Percentiles rank a stretch among this genome's conserved stretches.
Conservation (phyloP, 1,284 basidiomycete genomes). For the Moesziomyces sp. region DNA sequence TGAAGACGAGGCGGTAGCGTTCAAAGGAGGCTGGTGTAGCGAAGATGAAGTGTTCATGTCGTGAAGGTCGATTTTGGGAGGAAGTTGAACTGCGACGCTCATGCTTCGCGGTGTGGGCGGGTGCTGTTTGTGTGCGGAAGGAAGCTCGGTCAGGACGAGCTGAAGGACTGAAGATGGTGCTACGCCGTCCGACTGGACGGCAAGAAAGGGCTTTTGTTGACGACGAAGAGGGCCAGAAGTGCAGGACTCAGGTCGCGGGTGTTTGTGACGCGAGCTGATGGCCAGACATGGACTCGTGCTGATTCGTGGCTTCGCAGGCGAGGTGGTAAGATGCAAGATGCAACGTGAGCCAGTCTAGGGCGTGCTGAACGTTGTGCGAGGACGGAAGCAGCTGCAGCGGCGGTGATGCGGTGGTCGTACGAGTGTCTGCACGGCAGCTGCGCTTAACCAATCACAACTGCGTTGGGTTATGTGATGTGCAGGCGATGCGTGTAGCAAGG, state of each 20-base stretch:
- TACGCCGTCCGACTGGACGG: not conserved
- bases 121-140: not conserved
- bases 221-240: not conserved
- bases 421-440: not conserved
- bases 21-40: conserved; percentile 11
- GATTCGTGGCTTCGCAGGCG: not conserved
- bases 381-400: not conserved
- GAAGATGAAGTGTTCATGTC: conserved; percentile 25
- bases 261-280: not conserved
- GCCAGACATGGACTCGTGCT: not conserved
- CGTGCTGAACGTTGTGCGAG: too few relatives aligned
- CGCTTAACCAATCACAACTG: not conserved
- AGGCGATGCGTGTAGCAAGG: not conserved
- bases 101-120: conserved; percentile 20
- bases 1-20: conserved; percentile 8
- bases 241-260: not conserved
- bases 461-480: not conserved
- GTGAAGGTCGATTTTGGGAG: conserved; percentile 21
- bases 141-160: not conserved
- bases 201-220: not conserved
- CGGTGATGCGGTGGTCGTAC: too few relatives aligned
- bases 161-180: not conserved
- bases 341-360: too few relatives aligned
- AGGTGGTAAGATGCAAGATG: not conserved
- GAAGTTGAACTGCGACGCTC: conserved; percentile 47